Percentiles rank a stretch among this genome's conserved stretches.
These are phyloP conservation scores for Talaromyces sp. DNA, from an alignment of 2,329 filamentous ascomycete species.

Conservation along the genomic window DNA sequence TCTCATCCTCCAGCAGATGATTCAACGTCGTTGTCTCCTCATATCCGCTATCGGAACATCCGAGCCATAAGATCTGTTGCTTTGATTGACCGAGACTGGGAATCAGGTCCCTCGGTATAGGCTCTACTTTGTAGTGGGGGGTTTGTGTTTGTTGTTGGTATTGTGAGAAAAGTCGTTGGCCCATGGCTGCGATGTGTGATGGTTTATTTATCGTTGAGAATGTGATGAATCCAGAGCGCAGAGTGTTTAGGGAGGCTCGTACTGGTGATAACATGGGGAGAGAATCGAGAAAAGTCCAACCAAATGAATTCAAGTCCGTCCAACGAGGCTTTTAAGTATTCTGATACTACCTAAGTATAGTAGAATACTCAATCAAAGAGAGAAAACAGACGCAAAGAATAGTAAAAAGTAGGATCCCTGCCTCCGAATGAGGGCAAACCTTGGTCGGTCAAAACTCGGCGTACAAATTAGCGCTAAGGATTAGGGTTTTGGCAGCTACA, in stretches of 20 bases:
- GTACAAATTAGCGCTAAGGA: neutral
- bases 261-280: neutral
- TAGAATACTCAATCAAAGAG: neutral
- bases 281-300: neutral
- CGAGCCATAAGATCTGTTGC: slow-evolving; percentile 16
- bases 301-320: neutral
- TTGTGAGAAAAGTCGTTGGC: slow-evolving; percentile 12
- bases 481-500: neutral
- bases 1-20: slow-evolving; percentile 12
- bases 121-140: slow-evolving; percentile 8
- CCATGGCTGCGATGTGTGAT: slow-evolving; percentile 7
- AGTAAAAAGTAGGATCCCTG: neutral
- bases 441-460: neutral
- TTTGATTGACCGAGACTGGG: slow-evolving; percentile 10
- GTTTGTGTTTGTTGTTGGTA: neutral
- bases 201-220: neutral
- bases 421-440: neutral
- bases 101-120: slow-evolving; percentile 6
- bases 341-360: neutral
- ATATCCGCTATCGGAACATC: slow-evolving; percentile 16
- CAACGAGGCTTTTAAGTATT: neutral
- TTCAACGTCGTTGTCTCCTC: slow-evolving; percentile 15
- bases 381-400: neutral
- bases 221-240: neutral
- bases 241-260: neutral